A percentile compares a stretch with the other conserved stretches of the same genome.
Evolutionary conservation across 2,329 filamentous ascomycete species (phyloP).

Genomic region (Apiospora rasikravindrae): DNA sequence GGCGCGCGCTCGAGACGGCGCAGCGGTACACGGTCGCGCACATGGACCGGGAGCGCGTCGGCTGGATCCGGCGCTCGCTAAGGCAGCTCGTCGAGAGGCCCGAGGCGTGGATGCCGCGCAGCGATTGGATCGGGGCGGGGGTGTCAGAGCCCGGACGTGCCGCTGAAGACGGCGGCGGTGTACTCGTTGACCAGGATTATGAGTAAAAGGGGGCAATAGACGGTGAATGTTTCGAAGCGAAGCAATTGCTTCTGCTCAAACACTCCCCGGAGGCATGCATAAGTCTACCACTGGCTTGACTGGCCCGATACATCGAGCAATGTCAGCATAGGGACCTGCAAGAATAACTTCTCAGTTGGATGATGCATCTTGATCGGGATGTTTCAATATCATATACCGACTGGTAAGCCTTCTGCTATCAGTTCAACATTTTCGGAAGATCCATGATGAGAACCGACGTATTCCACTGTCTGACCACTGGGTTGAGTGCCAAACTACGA

Average conservation of each 20-base stretch:
- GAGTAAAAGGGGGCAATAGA: neutral
- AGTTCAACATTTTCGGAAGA: too few species aligned
- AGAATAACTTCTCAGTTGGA: too few species aligned
- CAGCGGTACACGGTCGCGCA: neutral
- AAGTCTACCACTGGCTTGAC: neutral
- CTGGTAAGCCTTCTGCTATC: too few species aligned
- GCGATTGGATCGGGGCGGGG: constrained; percentile 6
- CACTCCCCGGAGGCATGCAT: neutral
- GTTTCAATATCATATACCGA: too few species aligned
- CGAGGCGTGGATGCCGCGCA: neutral
- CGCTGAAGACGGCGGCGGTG: neutral
- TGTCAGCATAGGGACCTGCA: too few species aligned
- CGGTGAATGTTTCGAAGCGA: neutral
- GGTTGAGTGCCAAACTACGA: too few species aligned
- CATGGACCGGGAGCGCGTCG: neutral
- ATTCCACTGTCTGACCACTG: too few species aligned
- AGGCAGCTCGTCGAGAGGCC: neutral
- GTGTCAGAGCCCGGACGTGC: neutral
- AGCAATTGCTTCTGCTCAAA: neutral
- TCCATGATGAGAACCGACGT: too few species aligned
- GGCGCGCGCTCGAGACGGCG: neutral
- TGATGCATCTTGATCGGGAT: too few species aligned
- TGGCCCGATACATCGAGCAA: too few species aligned
- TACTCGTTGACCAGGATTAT: neutral
- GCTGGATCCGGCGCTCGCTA: neutral